phyloP scores from a whole-genome alignment of 495 filamentous ascomycete species.

The Penicillium steckii region DNA sequence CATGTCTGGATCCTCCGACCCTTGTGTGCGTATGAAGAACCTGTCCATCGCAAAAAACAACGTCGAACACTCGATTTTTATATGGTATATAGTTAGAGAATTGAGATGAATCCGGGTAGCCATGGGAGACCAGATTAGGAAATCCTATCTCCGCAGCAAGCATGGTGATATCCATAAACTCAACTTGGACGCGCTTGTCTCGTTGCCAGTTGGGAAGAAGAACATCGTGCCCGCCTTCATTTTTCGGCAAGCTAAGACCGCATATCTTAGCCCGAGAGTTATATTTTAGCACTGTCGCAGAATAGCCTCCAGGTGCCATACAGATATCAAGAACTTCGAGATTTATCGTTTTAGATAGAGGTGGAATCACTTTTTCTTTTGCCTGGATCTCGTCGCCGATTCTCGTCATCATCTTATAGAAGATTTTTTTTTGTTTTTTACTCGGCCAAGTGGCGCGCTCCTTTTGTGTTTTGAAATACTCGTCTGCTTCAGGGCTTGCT shows the following conservation, averaged over 20 bases:
- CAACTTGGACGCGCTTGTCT: background rate
- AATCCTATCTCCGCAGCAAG: conserved; percentile 3
- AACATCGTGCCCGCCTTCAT: background rate
- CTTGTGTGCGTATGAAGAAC: background rate
- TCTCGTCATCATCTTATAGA: conserved; percentile 7
- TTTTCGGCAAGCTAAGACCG: background rate
- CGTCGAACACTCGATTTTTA: background rate
- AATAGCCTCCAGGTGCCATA: conserved; percentile 7
- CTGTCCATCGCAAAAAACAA: conserved; percentile 2
- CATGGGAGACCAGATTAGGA: background rate
- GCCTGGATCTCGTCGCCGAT: conserved; percentile 3
- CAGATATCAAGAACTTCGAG: conserved; percentile 5
- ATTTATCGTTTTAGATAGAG: background rate
- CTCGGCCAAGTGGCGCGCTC: background rate
- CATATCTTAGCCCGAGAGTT: background rate
- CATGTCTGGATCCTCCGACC: background rate
- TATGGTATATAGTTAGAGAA: background rate
- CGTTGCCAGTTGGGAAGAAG: background rate
- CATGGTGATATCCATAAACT: conserved; percentile 5
- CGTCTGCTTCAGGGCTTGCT: background rate
- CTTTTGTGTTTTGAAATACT: background rate
- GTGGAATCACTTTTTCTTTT: background rate
- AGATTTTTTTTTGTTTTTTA: background rate
- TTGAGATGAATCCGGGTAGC: background rate
- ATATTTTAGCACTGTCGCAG: background rate